These are phyloP conservation scores for Vaccinium macrocarpon DNA, from an alignment of 148 eudicot species.

Conservation along the genomic window DNA sequence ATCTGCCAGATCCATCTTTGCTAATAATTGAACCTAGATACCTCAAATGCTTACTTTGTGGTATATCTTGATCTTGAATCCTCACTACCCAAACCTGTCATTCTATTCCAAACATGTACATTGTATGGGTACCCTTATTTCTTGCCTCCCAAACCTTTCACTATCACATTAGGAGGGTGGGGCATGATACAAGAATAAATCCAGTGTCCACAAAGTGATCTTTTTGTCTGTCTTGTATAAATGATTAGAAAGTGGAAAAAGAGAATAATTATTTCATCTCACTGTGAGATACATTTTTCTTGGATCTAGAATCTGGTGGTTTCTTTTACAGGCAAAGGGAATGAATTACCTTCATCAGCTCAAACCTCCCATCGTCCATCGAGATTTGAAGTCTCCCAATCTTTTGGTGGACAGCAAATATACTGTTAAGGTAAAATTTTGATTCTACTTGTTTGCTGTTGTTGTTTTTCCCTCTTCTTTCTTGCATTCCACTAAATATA, in stretches of 20 bases:
- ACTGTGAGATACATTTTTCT: neutral
- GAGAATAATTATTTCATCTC: neutral
- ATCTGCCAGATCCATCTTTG: too few species aligned
- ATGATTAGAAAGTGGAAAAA: neutral
- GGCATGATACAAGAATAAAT: neutral
- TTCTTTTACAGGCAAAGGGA: conserved; percentile 45
- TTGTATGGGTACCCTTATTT: neutral
- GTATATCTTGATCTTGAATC: too few species aligned
- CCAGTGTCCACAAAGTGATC: neutral
- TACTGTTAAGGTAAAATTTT: conserved; percentile 37
- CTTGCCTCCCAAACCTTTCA: neutral
- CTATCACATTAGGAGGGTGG: conserved; percentile 3
- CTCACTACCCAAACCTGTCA: neutral
- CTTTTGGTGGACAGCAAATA: conserved; percentile 44
- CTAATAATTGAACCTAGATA: too few species aligned
- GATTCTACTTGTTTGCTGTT: neutral
- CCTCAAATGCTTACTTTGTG: too few species aligned
- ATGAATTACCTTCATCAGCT: conserved; percentile 38
- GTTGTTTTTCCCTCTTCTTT: neutral
- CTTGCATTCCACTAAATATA: neutral
- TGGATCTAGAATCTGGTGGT: conserved; percentile 13
- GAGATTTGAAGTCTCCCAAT: conserved; percentile 47
- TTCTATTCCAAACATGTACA: neutral
- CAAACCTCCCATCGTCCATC: conserved; percentile 40
- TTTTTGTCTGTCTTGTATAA: neutral